Percentiles rank a stretch among this genome's conserved stretches.
These are phyloP conservation scores for Fusarium nematophilum DNA, from an alignment of 2,329 filamentous ascomycete species.

Conservation along the genomic window DNA sequence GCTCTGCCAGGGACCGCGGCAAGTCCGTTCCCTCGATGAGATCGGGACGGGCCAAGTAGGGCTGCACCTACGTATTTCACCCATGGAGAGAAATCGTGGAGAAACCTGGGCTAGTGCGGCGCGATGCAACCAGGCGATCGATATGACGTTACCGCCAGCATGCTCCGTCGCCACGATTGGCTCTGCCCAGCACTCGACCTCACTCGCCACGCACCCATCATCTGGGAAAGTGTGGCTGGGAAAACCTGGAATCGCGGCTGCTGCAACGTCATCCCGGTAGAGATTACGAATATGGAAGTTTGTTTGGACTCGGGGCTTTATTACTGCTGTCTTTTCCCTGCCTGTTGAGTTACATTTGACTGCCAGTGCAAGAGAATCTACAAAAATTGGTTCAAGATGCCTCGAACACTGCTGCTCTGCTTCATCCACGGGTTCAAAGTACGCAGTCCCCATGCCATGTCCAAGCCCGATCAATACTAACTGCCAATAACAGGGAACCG, in stretches of 20 bases:
- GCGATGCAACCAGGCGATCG: slow-evolving; percentile 4
- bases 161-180: slow-evolving; percentile 20
- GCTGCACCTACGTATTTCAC: too few relatives aligned
- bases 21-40: too few relatives aligned
- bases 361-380: not conserved
- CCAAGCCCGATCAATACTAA: not conserved
- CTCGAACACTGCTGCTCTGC: slow-evolving; percentile 72
- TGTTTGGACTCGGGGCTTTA: slow-evolving; percentile 5
- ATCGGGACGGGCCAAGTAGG: too few relatives aligned
- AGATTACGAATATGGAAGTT: not conserved
- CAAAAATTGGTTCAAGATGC: slow-evolving; percentile 45
- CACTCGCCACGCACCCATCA: slow-evolving; percentile 33
- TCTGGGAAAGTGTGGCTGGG: slow-evolving; percentile 31
- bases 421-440: slow-evolving; percentile 81
- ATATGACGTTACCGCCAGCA: slow-evolving; percentile 34
- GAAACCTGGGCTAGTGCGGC: slow-evolving; percentile 29
- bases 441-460: rapidly evolving
- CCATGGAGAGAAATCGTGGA: slow-evolving; percentile 22
- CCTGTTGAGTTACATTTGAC: not conserved
- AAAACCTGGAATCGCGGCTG: slow-evolving; percentile 39
- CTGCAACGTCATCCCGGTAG: slow-evolving; percentile 34
- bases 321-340: not conserved
- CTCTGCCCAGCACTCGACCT: slow-evolving; percentile 9
- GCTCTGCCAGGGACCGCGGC: too few relatives aligned
- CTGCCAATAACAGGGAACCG: slow-evolving; percentile 63